Evolutionary conservation across 768 basidiomycete species (phyloP).

Genomic region (Grammothele lineata): DNA sequence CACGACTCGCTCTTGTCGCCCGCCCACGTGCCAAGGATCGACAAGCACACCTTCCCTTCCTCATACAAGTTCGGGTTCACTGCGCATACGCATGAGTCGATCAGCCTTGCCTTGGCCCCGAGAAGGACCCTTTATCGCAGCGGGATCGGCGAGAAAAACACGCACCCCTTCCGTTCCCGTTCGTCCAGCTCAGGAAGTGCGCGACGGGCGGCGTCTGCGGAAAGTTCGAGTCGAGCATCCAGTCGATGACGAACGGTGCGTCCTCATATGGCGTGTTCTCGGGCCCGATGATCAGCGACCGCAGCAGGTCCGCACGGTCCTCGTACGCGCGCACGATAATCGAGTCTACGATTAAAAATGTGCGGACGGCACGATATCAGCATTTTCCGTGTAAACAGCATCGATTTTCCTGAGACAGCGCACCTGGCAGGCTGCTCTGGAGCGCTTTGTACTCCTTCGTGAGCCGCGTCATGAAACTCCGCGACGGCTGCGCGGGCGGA

Average conservation of each 20-base stretch:
- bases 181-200: slow-evolving; percentile 92
- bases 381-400: no score
- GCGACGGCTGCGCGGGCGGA: slow-evolving; percentile 59
- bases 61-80: slow-evolving; percentile 78
- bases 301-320: slow-evolving; percentile 80
- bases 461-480: slow-evolving; percentile 71
- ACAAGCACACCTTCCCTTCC: slow-evolving; percentile 92
- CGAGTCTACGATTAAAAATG: slow-evolving; percentile 47
- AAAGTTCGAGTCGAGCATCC: slow-evolving; percentile 83
- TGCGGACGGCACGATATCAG: no score
- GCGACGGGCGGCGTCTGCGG: slow-evolving; percentile 81
- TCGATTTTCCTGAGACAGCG: no score
- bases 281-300: slow-evolving; percentile 88
- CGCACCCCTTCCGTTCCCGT: slow-evolving; percentile 84
- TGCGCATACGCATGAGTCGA: not conserved
- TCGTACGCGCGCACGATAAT: slow-evolving; percentile 90
- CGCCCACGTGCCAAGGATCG: slow-evolving; percentile 88
- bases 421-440: slow-evolving; percentile 78
- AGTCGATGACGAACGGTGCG: slow-evolving; percentile 93
- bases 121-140: no score
- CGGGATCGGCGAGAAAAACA: no score
- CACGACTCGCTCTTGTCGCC: slow-evolving; percentile 87
- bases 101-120: slow-evolving; percentile 1
- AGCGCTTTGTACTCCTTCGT: slow-evolving; percentile 81
- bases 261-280: slow-evolving; percentile 94